Conservation (phyloP, 176 grass and related monocot genomes). For the Coix lacrymajobi region DNA sequence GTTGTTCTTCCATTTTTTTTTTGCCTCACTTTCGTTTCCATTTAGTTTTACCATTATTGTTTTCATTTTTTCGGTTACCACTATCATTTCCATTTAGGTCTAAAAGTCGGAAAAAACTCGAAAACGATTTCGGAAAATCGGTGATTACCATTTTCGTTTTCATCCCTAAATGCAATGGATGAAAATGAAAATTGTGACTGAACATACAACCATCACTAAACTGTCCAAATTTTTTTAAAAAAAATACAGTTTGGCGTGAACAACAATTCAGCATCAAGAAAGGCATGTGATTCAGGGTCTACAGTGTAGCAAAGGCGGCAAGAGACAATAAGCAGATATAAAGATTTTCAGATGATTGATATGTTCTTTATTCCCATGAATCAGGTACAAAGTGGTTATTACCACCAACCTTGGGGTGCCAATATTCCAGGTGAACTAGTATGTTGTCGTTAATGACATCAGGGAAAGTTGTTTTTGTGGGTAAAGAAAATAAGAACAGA, state of each 20-base stretch:
- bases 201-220: neutral
- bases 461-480: neutral
- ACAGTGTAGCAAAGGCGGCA: neutral
- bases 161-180: no score
- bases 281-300: neutral
- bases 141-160: no score
- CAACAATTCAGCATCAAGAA: neutral
- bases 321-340: neutral
- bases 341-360: neutral
- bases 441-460: neutral
- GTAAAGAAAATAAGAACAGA: slow-evolving; percentile 5
- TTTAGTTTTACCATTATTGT: no score
- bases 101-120: no score
- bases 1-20: no score
- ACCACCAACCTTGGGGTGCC: neutral
- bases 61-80: no score
- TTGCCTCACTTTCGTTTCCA: no score
- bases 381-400: neutral
- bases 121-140: no score
- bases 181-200: neutral
- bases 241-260: no score
- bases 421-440: neutral
- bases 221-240: neutral
- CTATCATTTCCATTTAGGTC: no score
- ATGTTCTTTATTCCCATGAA: no score